Evolutionary conservation across 2,329 filamentous ascomycete species (phyloP).

Genomic region (Arthrobotrys entomopaga): DNA sequence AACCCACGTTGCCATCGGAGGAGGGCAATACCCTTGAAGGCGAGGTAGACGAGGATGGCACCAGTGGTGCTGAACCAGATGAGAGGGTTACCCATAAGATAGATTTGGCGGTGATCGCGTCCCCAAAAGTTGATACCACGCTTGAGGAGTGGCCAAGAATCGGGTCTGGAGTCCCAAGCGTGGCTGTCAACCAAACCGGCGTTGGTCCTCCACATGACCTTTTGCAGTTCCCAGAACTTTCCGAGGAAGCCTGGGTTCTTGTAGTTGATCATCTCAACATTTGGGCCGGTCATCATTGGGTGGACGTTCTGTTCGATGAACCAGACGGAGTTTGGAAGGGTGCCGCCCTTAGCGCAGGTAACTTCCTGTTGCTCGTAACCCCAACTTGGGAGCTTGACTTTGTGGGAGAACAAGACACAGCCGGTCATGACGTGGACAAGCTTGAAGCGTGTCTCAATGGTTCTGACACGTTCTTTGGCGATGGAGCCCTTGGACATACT

Average conservation of each 20-base stretch:
- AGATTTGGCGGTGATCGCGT: slow-evolving; percentile 91
- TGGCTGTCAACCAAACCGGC: slow-evolving; percentile 95
- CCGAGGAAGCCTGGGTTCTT: slow-evolving; percentile 92
- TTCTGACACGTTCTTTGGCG: slow-evolving; percentile 85
- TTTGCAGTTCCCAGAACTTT: slow-evolving; percentile 97
- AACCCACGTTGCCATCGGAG: slow-evolving; percentile 94
- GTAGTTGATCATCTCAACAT: slow-evolving; percentile 96
- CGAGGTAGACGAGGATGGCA: slow-evolving; percentile 78
- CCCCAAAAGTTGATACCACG: slow-evolving; percentile 99
- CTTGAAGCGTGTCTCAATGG: slow-evolving; percentile 96
- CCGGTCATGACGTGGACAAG: slow-evolving; percentile 97
- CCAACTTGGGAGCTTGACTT: slow-evolving; percentile 98
- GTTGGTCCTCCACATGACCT: slow-evolving; percentile 99
- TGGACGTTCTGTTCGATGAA: slow-evolving; percentile 93
- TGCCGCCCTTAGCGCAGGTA: slow-evolving; percentile 92
- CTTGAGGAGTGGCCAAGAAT: slow-evolving; percentile 88
- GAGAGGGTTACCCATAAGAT: slow-evolving; percentile 92
- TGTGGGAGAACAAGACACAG: slow-evolving; percentile 96
- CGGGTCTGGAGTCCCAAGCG: slow-evolving; percentile 95
- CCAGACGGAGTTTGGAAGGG: slow-evolving; percentile 95
- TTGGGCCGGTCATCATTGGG: slow-evolving; percentile 73
- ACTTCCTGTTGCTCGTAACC: slow-evolving; percentile 98
- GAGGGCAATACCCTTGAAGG: slow-evolving; percentile 87
- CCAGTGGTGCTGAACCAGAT: slow-evolving; percentile 92
- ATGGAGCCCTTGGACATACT: slow-evolving; percentile 80